Base-by-base conservation (phyloP, 495 filamentous ascomycete species). In the Penicillium lagena region DNA sequence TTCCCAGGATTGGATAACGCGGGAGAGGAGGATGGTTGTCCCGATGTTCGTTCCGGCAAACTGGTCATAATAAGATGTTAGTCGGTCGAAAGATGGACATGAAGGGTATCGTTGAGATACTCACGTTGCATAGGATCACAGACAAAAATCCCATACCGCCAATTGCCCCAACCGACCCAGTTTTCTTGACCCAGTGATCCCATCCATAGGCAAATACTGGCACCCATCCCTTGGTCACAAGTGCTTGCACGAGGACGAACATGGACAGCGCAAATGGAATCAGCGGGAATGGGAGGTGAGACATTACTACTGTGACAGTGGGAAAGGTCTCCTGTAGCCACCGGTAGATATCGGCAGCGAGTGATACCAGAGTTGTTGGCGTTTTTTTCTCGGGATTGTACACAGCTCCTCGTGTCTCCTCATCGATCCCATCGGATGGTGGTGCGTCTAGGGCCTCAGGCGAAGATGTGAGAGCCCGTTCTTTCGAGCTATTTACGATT, bases 41-140 rank as follows among this genome's bases (percentile, higher is more conserved):
- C 82, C 81, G 40, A 85, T 86, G 47, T 86, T 85, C 9, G 81
- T 85, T 11, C 81, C 82, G 9, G 81, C 78, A 47, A 84, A 86
- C 80, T 84, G 46, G 9, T 33, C 12, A 46, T 39, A 13, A 14
- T 11, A 34, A 40, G 22, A 14, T 2, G 29, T 48, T 45, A 50
- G 47, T 14, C 3, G 12, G 4, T 40, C 12, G 29, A 2, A 9
- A 2, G 13, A 12, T 6, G 17, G 2, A 13, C 8, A 8, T 14
- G 3, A 10, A 37, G 30, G 10, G 15, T 15, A 12, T 6, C 22
- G 8, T 7, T 11, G 12, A 11, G 10, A 50, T 38, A 72, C 80
- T 70, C 60, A 83, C 80, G 45, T 86, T 85, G 66, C 80, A 85
- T 8, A 86, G 60, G 38, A 85, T 70, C 4, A 83, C 79, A 8